Percentiles rank a stretch among this genome's conserved stretches.
Conservation (phyloP, 306 rosid genomes). For the Chamaecrista fasciculata region DNA sequence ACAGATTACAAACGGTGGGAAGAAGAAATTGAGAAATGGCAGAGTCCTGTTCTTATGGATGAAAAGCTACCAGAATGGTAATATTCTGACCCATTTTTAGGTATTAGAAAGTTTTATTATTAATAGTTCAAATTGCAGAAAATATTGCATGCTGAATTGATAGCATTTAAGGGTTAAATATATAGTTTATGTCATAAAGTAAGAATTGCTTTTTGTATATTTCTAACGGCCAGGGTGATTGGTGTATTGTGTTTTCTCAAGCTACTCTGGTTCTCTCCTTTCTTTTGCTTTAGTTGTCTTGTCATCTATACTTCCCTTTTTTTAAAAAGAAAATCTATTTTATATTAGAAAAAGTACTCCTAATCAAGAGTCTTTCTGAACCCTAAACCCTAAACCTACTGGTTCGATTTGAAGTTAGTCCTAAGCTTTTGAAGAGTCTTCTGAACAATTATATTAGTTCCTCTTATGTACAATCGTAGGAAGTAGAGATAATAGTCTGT, state of each 20-base stretch:
- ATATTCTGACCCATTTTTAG: conserved; percentile 22
- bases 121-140: background rate
- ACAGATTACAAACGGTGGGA: conserved; percentile 95
- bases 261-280: background rate
- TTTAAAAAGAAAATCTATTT: background rate
- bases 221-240: background rate
- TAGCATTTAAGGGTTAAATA: conserved; percentile 8
- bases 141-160: background rate
- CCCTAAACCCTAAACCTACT: too few species aligned
- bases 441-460: background rate
- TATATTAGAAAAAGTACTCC: too few species aligned
- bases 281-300: background rate
- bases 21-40: conserved; percentile 96
- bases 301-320: background rate
- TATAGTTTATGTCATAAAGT: background rate
- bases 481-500: background rate
- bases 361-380: too few species aligned
- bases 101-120: background rate
- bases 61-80: conserved; percentile 89
- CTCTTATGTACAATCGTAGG: background rate
- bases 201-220: conserved; percentile 1
- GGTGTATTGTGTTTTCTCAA: background rate
- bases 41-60: conserved; percentile 78
- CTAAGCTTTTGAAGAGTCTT: background rate
- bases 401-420: background rate